Conservation (phyloP, 441 rosid species). For the Rhodomyrtus psidioides region DNA sequence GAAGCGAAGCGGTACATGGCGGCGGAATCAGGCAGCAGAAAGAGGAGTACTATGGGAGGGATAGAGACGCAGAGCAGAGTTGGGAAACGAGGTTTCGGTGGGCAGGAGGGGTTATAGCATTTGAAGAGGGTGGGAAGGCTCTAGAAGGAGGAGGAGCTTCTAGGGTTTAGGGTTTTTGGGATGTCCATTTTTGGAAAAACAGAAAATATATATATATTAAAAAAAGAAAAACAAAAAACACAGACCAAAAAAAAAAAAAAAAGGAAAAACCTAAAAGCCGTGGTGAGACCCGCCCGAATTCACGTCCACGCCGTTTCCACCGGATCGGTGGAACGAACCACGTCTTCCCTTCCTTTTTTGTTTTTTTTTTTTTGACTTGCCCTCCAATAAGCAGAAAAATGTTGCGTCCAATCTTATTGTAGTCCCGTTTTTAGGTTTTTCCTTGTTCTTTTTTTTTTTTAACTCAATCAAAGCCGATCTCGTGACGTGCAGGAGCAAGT, state of each 20-base stretch:
- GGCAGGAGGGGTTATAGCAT: constrained; percentile 5
- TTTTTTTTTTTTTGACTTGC: too few species aligned
- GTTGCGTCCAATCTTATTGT: neutral
- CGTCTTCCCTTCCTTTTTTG: too few species aligned
- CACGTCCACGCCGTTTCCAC: too few species aligned
- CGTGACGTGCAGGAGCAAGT: neutral
- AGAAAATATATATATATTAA: too few species aligned
- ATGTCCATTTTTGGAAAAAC: neutral
- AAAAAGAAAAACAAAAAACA: neutral
- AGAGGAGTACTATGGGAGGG: neutral
- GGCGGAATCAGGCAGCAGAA: neutral
- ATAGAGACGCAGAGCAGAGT: neutral
- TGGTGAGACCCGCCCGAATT: too few species aligned
- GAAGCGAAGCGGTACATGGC: constrained; percentile 71
- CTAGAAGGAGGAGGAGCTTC: constrained; percentile 29
- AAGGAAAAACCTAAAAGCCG: too few species aligned
- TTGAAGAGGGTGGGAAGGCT: constrained; percentile 26
- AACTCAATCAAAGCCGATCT: neutral
- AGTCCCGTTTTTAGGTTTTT: neutral
- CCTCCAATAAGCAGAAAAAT: neutral
- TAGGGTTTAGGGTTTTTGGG: constrained; percentile 58
- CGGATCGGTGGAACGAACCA: too few species aligned
- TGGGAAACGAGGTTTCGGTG: neutral
- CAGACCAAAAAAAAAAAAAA: too few species aligned
- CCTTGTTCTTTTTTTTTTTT: neutral